phyloP scores from a whole-genome alignment of 257 asterid genomes.

The Scutellaria baicalensis region DNA sequence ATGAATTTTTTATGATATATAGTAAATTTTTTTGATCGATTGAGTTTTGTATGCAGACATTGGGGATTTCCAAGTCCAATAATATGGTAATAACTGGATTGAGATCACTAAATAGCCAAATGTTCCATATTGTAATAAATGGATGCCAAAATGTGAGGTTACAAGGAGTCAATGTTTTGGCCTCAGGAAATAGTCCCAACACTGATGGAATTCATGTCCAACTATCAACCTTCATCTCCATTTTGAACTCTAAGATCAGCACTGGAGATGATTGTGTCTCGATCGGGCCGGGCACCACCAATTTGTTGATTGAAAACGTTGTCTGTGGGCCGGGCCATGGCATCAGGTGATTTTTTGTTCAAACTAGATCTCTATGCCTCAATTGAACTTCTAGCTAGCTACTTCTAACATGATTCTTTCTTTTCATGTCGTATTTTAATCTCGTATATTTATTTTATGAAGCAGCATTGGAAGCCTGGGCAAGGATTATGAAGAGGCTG shows the following conservation, averaged over 20 bases:
- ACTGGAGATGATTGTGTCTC: conserved; percentile 65
- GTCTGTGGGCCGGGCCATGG: conserved; percentile 58
- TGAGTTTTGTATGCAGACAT: conserved; percentile 25
- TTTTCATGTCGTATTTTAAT: background rate
- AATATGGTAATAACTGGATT: conserved; percentile 35
- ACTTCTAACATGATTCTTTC: background rate
- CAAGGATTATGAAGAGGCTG: conserved; percentile 36
- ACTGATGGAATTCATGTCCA: conserved; percentile 60
- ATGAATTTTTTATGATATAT: background rate
- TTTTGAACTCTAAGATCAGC: conserved; percentile 20
- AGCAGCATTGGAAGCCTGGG: conserved; percentile 63
- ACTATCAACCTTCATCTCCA: conserved; percentile 22
- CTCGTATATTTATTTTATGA: background rate
- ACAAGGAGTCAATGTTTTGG: conserved; percentile 20
- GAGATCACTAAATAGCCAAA: conserved; percentile 42
- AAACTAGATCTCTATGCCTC: background rate
- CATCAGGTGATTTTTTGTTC: conserved; percentile 28
- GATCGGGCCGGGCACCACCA: conserved; percentile 44
- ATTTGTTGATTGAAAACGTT: conserved; percentile 33
- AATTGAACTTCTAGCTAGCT: background rate
- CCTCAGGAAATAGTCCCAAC: conserved; percentile 40
- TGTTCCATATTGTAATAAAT: conserved; percentile 51
- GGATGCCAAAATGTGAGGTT: conserved; percentile 38
- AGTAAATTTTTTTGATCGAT: background rate
- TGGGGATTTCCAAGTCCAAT: conserved; percentile 39